Evolutionary conservation across 169 alveolate genomes (phyloP).

Genomic region (Plasmodium reichenowi): DNA sequence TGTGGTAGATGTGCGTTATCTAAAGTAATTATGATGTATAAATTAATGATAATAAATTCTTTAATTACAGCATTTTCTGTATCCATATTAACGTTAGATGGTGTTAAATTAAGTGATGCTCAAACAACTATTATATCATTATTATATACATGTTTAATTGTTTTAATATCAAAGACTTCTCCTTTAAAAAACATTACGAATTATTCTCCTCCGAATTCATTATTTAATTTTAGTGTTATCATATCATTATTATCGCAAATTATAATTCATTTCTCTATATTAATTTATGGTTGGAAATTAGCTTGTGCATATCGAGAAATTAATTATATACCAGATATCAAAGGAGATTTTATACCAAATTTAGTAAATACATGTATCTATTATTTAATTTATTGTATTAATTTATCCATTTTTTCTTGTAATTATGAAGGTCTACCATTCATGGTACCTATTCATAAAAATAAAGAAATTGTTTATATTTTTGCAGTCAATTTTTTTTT

Average conservation of each 20-base stretch:
- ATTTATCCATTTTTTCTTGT: conserved; percentile 87
- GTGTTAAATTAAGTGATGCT: conserved; percentile 98
- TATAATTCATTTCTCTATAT: conserved; percentile 83
- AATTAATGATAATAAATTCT: conserved; percentile 95
- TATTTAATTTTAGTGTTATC: conserved; percentile 79
- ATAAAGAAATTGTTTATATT: conserved; percentile 76
- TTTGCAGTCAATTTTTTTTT: conserved; percentile 45
- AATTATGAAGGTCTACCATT: conserved; percentile 93
- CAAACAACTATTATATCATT: conserved; percentile 92
- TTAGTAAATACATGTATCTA: conserved; percentile 90
- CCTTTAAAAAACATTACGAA: conserved; percentile 78
- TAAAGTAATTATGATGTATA: conserved; percentile 96
- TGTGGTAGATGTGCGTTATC: conserved; percentile 97
- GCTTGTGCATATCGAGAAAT: conserved; percentile 78
- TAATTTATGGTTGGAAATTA: conserved; percentile 87
- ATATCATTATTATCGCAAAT: conserved; percentile 84
- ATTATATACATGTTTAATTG: conserved; percentile 82
- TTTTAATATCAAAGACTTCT: conserved; percentile 82
- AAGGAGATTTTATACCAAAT: conserved; percentile 90
- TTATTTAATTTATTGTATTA: conserved; percentile 86
- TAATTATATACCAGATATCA: conserved; percentile 83
- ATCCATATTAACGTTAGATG: conserved; percentile 96
- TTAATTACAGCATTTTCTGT: conserved; percentile 95
- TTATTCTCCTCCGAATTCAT: conserved; percentile 81
- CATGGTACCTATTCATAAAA: conserved; percentile 85